Evolutionary conservation across 768 basidiomycete genomes (phyloP), one percentile per base, ranked within the genome.

Genomic region (Austroboletus eburneus): DNA sequence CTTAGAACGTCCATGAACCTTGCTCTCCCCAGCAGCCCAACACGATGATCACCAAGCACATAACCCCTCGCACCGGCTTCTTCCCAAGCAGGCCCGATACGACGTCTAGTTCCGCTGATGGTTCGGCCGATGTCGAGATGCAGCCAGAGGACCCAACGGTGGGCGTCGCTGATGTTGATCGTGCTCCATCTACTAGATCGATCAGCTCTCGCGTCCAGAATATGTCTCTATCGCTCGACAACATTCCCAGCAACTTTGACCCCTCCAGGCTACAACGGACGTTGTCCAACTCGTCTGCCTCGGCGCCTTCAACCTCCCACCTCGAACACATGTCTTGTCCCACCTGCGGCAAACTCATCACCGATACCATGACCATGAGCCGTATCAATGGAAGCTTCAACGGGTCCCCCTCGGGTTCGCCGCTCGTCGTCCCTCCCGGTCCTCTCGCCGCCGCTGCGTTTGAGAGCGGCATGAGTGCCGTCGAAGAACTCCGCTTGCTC

Each of bases 401-500:
- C 33, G 56, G 50, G 48, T 56, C 61, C 39, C 64, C 63, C 0
- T 64, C 64, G 0, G 65, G 67, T 14, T 67, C 65, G 16, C 65
- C 65, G 4, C 68, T 80, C 40, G 73, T 81, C 34, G 69, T 79
- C 6, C 72, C 77, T 17, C 75, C 76, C 30, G 81, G 81, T 60
- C 76, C 78, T 20, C 71, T 81, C 36, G 75, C 74, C 32, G 69
- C 72, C 14, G 79, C 80, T 2, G 78, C 78, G 4, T 73, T 73
- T 45, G 78, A 80, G 63, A 75, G 75, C 51, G 79, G 79, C 40
- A 75, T 83, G 74, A 80, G 77, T 48, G 80, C 80, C n/a, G 78
- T 83, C 12, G 81, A 88, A 63, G 88, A 92, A 67, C 75, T 91
- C 27, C 78, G 77, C 54, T 65, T 90, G 29, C 76, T 92, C 48